phyloP scores from a whole-genome alignment of 2,329 filamentous ascomycete species.

The Moelleriella libera region DNA sequence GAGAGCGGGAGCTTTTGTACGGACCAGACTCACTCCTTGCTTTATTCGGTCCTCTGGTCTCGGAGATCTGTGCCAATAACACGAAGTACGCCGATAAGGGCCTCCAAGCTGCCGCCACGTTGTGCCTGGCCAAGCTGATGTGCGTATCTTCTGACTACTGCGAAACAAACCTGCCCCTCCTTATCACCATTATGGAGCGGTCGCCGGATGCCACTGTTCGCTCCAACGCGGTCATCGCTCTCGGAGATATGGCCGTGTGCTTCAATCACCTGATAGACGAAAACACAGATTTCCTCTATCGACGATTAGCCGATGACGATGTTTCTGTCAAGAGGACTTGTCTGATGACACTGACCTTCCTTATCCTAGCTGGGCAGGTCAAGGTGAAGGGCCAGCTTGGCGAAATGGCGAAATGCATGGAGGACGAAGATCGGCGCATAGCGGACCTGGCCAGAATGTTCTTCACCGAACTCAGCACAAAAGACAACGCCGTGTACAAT shows the following conservation, averaged over 20 bases:
- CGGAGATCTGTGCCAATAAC: slow-evolving; percentile 90
- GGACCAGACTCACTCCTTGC: slow-evolving; percentile 74
- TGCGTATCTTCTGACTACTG: slow-evolving; percentile 96
- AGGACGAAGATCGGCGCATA: slow-evolving; percentile 89
- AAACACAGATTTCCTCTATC: slow-evolving; percentile 96
- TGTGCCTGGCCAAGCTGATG: slow-evolving; percentile 97
- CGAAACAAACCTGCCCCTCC: slow-evolving; percentile 77
- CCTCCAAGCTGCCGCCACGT: slow-evolving; percentile 80
- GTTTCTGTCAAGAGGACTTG: slow-evolving; percentile 91
- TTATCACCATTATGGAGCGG: slow-evolving; percentile 96
- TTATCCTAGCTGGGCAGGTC: slow-evolving; percentile 93
- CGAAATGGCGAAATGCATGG: slow-evolving; percentile 97
- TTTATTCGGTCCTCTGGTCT: slow-evolving; percentile 80
- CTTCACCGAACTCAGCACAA: slow-evolving; percentile 92
- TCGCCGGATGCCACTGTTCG: slow-evolving; percentile 85
- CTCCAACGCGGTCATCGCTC: slow-evolving; percentile 89
- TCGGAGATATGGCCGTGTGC: slow-evolving; percentile 98
- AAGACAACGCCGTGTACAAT: slow-evolving; percentile 98
- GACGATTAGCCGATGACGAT: slow-evolving; percentile 78
- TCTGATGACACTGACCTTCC: slow-evolving; percentile 94
- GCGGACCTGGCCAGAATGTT: slow-evolving; percentile 94
- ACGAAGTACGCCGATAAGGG: slow-evolving; percentile 81
- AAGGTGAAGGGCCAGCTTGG: slow-evolving; percentile 98
- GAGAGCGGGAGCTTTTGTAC: slow-evolving; percentile 71
- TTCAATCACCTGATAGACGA: slow-evolving; percentile 99